Base-by-base conservation (phyloP, 352 stramenopile species). In the Phytopythium boreale region DNA sequence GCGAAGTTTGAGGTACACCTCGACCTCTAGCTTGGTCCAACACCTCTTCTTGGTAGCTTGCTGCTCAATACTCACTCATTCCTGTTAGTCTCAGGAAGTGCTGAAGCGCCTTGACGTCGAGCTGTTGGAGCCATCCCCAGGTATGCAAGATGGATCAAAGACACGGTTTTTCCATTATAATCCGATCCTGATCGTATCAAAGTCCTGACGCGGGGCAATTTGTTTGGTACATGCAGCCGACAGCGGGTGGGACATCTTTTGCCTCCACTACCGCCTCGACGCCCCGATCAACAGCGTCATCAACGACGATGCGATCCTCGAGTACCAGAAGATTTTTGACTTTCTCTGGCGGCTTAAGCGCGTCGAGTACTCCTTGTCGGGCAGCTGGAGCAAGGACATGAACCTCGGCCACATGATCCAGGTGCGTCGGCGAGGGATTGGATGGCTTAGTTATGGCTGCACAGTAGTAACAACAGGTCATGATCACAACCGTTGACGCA, bases 331-430 rank as follows among this genome's bases (percentile, higher is more conserved):
- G 59, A 96, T 97, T 19, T 97, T 97, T 67, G 81, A 87, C 44
- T 97, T 97, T 67, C 69, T 97, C 34, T 97, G 91, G 87, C 76
- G 84, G 29, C 71, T 97, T 61, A 97, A 97, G 70, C 87, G 90
- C 31, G 89, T 97, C 8, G 90, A 97, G 64, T 80, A 96, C 47
- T 97, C 94, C 56, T 72, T 99, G 14, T 97, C 97, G 63, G 87
- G 83, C 7, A 98, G 95, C n/a, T 99, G 97, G 97, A 91, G 91
- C 69, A 96, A 97, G 63, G 96, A 98, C 66, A 99, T 98, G 77
- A 97, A 96, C 63, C 78, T 98, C 24, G 90, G 95, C 19, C 94
- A 99, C 70, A 87, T 97, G 56, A 77, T 98, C 46, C 85, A 96
- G 72, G 85, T 94, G 76, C 29, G 64, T 31, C 20, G 20, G 6